Conservation (phyloP, 1,139 yeast genomes). For the Kodamaea arcana region DNA sequence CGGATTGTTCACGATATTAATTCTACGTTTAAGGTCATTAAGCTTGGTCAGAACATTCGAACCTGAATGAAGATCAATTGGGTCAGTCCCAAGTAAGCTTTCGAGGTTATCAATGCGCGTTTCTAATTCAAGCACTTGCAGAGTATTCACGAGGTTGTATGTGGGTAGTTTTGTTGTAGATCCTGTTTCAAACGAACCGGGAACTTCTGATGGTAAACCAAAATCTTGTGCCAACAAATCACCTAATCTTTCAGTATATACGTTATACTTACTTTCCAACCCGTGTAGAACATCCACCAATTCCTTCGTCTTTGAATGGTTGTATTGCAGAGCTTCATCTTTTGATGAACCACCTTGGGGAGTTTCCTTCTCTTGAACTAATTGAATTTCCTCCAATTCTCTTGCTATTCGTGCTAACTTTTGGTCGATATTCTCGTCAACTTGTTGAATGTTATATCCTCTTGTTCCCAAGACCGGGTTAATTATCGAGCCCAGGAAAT, state of each 20-base stretch:
- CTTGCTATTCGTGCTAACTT: conserved; percentile 40
- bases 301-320: background rate
- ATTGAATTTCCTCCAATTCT: conserved; percentile 40
- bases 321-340: conserved; percentile 8
- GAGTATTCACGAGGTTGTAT: conserved; percentile 7
- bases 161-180: no score
- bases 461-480: conserved; percentile 15
- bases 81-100: conserved; percentile 14
- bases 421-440: conserved; percentile 39
- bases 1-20: conserved; percentile 37
- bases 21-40: conserved; percentile 32
- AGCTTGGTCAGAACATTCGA: conserved; percentile 22
- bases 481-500: conserved; percentile 36
- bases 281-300: conserved; percentile 4
- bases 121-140: conserved; percentile 21
- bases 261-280: conserved; percentile 3
- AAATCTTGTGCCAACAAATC: conserved; percentile 5
- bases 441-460: conserved; percentile 24
- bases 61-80: conserved; percentile 1
- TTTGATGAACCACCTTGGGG: conserved; percentile 4
- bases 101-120: conserved; percentile 22
- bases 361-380: conserved; percentile 8
- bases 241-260: conserved; percentile 2
- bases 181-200: conserved; percentile 2
- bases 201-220: conserved; percentile 3